Evolutionary conservation across 2,329 filamentous ascomycete genomes (phyloP), one percentile per base, ranked within the genome.

Genomic region (Nothomitra cinnamomea): DNA sequence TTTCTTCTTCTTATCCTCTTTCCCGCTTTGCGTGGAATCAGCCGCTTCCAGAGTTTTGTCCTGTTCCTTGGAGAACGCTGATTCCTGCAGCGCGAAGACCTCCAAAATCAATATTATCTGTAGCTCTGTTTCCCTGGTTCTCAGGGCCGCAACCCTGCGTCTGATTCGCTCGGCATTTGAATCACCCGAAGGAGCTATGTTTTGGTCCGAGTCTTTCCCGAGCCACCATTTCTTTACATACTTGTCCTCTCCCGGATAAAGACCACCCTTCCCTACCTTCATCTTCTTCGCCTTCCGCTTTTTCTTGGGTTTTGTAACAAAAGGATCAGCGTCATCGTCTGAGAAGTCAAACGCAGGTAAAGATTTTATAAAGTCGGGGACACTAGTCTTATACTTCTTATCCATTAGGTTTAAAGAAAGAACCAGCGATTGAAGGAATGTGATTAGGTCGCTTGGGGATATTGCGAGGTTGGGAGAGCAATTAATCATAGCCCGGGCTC

Each of bases 21-120:
- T 67, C 28, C 60, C 50, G 54, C 62, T 62, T 52, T 60, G 63
- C 15, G 56, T 28, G 17, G 54, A 56, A 10, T 54, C 21, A 12
- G 57, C 54, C 6, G 56, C 53, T 3, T 51, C 35, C 21, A 45
- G 52, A 13, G 56, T 53, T 54, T 58, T 53, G 17, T 56, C 51
- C 13, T 17, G 50, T 57, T 35, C 53, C 40, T 21, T 54, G 41
- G 4, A 61, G 28, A 35, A 52, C 35, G 15, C 56, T 17, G 51
- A 57, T 15, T 61, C 59, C 55, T 72, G 69, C n/a, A 72, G 57
- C 35, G 66, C 64, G 55, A 74, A 66, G 15, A 68, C 65, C 58
- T 74, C 72, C 13, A 74, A 60, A 43, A 73, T 68, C 32, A 74
- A 60, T n/a, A 74, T 63, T 35, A 73, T 68, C 57, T 74, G 72